Conservation (phyloP, 2,329 filamentous ascomycete genomes). For the Colletotrichum sublineola region DNA sequence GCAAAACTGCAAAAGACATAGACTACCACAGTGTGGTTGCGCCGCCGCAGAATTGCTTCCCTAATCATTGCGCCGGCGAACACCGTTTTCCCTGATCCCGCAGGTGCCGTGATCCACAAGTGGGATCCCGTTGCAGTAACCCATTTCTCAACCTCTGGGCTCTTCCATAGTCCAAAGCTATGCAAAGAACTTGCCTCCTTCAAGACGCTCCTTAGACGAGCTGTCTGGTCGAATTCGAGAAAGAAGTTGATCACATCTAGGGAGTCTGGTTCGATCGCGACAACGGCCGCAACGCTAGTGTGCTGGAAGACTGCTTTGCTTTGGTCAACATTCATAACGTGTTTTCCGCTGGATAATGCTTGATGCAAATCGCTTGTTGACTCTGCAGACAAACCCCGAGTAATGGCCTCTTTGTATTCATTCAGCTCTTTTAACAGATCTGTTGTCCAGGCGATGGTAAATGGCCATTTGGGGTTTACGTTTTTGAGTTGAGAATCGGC, state of each 20-base stretch:
- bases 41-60: background rate
- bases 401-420: background rate
- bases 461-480: conserved; percentile 2
- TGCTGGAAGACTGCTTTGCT: background rate
- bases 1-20: background rate
- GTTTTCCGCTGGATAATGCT: background rate
- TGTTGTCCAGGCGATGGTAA: conserved; percentile 15
- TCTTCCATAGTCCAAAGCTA: background rate
- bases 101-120: conserved; percentile 8
- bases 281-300: background rate
- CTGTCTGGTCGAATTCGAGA: background rate
- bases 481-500: background rate
- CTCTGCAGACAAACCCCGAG: background rate
- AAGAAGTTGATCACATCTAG: background rate
- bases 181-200: background rate
- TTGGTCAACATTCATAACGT: background rate
- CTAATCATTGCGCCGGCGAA: background rate
- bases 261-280: background rate
- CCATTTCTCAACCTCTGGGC: background rate
- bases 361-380: background rate
- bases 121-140: background rate
- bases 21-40: background rate
- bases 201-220: background rate
- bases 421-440: conserved; percentile 14
- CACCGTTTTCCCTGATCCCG: conserved; percentile 1